Evolutionary conservation across 2,329 filamentous ascomycete genomes (phyloP), one percentile per base, ranked within the genome.

Genomic region (Colletotrichum spinosum): DNA sequence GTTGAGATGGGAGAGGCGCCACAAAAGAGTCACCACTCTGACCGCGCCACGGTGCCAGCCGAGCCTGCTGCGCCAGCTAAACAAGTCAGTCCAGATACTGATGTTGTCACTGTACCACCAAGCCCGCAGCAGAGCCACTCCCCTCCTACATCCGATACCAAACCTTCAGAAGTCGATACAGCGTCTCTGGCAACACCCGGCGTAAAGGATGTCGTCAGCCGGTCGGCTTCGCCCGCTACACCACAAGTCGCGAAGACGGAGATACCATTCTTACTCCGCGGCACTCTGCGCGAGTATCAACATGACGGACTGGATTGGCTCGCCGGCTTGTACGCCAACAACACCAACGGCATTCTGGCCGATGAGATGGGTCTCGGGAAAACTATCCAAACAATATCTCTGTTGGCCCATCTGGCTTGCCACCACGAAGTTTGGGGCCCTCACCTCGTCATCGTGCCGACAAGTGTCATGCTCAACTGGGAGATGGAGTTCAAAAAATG

Each of bases 401-500:
- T 99, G 3, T 84, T 99, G 42, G 96, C 96, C 5, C 95, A 99
- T 75, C 84, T 99, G 41, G 96, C 97, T 8, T 94, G 94, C 68
- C 86, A 93, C 44, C 92, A 97, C 74, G 89, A 94, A 72, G 89
- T 97, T 6, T 99, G 96, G 97, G 96, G 97, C 0, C 94, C 96
- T 1, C 96, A 99, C 81, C 82, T 99, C 33, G 93, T 99, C 53
- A 92, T 99, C 67, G 96, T 99, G 2, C 96, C 96, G 1, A 99
- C 96, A 2, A 98, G 94, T 78, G 97, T 99, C 53, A 97, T 99
- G 86, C 88, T 99, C 69, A 99, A 99, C 75, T 99, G 96, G 96
- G 97, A 99, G 77, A 98, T 98, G 92, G 96, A 99, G 78, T 99
- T 99, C 85, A 98, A 98, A 75, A 99, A 99, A 76, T 99, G 95